phyloP scores from a whole-genome alignment of 805 yeast genomes.

The Candida golubevii region DNA sequence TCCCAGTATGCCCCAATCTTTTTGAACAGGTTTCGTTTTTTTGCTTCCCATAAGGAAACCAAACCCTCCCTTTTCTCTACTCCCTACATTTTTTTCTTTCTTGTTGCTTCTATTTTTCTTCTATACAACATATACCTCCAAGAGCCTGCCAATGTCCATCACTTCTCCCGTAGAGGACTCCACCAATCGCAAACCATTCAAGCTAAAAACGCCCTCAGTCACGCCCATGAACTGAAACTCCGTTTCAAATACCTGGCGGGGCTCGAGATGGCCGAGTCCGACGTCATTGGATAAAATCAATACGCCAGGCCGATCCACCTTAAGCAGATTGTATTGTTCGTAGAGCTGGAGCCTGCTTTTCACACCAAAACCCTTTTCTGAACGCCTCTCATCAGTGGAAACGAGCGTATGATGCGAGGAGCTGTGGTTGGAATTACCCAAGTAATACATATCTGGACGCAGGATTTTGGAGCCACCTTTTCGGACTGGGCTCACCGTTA shows the following conservation, averaged over 20 bases:
- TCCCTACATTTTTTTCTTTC: neutral
- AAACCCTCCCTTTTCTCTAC: neutral
- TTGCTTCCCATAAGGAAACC: no score
- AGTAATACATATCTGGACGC: neutral
- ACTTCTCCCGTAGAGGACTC: constrained; percentile 64
- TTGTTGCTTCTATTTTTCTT: neutral
- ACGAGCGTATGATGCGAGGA: constrained; percentile 6
- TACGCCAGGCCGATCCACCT: constrained; percentile 50
- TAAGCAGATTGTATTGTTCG: constrained; percentile 32
- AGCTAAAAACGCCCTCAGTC: constrained; percentile 57
- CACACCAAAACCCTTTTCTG: constrained; percentile 14
- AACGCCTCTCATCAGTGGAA: constrained; percentile 5
- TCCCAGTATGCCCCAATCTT: constrained; percentile 29
- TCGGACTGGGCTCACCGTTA: constrained; percentile 26
- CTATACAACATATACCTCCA: constrained; percentile 56
- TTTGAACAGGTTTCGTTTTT: neutral
- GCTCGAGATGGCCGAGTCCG: constrained; percentile 56
- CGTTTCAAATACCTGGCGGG: constrained; percentile 60
- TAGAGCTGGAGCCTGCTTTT: constrained; percentile 23
- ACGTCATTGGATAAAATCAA: constrained; percentile 63
- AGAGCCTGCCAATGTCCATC: constrained; percentile 62
- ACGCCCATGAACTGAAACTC: constrained; percentile 58
- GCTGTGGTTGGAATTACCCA: neutral
- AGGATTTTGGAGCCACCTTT: neutral
- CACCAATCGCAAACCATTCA: constrained; percentile 61